Conservation (phyloP, 768 basidiomycete genomes). For the Lactifluus echinatus region DNA sequence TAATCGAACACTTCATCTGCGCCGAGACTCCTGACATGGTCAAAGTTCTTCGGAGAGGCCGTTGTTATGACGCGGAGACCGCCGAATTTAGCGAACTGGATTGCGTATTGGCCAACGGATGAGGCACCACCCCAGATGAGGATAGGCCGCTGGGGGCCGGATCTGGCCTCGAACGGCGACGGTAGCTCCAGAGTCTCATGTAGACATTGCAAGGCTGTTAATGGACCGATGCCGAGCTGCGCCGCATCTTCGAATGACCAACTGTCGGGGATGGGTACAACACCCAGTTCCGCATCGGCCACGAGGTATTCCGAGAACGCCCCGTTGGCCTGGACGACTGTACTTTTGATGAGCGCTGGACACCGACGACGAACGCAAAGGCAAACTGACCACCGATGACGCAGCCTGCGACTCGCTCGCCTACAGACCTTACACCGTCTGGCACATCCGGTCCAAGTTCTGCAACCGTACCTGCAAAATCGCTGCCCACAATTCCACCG, state of each 20-base stretch:
- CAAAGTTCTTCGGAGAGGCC: slow-evolving; percentile 30
- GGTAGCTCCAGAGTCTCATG: slow-evolving; percentile 14
- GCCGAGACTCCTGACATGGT: slow-evolving; percentile 28
- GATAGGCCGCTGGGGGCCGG: not conserved
- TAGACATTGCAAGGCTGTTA: slow-evolving; percentile 16
- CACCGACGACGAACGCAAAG: not conserved
- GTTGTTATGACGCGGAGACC: slow-evolving; percentile 30
- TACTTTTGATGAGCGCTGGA: not conserved
- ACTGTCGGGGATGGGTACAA: slow-evolving; percentile 7
- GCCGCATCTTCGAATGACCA: slow-evolving; percentile 20
- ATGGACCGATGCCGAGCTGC: slow-evolving; percentile 12
- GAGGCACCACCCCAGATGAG: slow-evolving; percentile 23
- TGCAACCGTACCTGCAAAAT: slow-evolving; percentile 18
- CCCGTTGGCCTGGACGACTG: not conserved
- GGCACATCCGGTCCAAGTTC: slow-evolving; percentile 17
- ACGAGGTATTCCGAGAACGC: slow-evolving; percentile 13
- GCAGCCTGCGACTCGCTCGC: slow-evolving; percentile 17
- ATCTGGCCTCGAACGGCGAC: not conserved
- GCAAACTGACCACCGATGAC: not conserved
- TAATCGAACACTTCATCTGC: slow-evolving; percentile 31
- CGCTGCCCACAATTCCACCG: slow-evolving; percentile 11
- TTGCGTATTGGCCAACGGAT: slow-evolving; percentile 30
- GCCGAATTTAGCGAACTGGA: slow-evolving; percentile 27
- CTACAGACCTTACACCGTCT: slow-evolving; percentile 10
- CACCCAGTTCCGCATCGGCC: not conserved